These are phyloP conservation scores for Tetrahymena borealis DNA, from an alignment of 73 alveolate species.

Conservation along the genomic window DNA sequence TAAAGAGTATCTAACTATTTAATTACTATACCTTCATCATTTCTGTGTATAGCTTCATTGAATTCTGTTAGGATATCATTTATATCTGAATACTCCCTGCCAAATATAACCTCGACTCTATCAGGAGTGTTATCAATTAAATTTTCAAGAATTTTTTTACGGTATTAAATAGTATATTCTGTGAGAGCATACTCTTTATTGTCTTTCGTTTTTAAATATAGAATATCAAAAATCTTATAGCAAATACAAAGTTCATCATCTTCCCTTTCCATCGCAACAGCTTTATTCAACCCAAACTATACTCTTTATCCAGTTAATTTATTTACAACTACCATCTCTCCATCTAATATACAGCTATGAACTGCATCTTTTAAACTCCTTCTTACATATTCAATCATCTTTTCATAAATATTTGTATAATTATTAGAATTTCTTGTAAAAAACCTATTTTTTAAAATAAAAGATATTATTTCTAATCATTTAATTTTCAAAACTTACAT, in stretches of 20 bases:
- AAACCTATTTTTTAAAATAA: slow-evolving; percentile 52
- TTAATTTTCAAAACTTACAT: slow-evolving; percentile 32
- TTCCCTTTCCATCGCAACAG: slow-evolving; percentile 84
- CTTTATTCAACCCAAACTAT: slow-evolving; percentile 89
- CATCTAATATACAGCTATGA: slow-evolving; percentile 85
- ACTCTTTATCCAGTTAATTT: slow-evolving; percentile 59
- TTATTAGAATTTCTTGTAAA: slow-evolving; percentile 86
- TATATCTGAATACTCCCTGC: slow-evolving; percentile 54
- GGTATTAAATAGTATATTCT: slow-evolving; percentile 69
- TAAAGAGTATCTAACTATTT: slow-evolving; percentile 72
- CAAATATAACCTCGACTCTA: slow-evolving; percentile 74
- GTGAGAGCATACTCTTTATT: slow-evolving; percentile 75
- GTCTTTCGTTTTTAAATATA: slow-evolving; percentile 68
- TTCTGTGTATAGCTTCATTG: slow-evolving; percentile 71
- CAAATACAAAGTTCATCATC: slow-evolving; percentile 77
- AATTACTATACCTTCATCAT: slow-evolving; percentile 92
- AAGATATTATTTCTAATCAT: too few relatives aligned
- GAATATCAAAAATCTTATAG: slow-evolving; percentile 86
- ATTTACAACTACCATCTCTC: slow-evolving; percentile 92
- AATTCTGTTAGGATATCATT: slow-evolving; percentile 79
- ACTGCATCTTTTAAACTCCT: slow-evolving; percentile 64
- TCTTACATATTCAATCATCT: slow-evolving; percentile 61
- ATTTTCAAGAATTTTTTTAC: slow-evolving; percentile 71
- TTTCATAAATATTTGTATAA: slow-evolving; percentile 85
- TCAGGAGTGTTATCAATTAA: slow-evolving; percentile 66